Percentiles rank a stretch among this genome's conserved stretches.
Conservation (phyloP, 83 land plant genomes). For the Diphasiastrum complanatum region DNA sequence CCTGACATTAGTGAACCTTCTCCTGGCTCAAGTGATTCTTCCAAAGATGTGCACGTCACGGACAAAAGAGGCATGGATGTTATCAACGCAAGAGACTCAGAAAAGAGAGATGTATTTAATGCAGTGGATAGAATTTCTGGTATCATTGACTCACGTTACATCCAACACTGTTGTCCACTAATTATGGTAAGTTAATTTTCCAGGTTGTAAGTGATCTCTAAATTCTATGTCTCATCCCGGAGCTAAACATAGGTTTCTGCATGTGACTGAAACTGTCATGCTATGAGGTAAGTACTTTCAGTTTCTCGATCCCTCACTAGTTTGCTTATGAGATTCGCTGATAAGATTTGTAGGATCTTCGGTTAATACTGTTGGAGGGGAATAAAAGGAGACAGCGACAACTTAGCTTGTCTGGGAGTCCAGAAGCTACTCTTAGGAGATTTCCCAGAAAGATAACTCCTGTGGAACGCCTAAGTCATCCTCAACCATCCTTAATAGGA, state of each 20-base stretch:
- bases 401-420: slow-evolving; percentile 20
- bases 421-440: slow-evolving; percentile 7
- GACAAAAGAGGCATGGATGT: not conserved
- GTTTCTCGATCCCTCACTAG: not conserved
- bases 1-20: no score
- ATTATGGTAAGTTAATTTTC: slow-evolving; percentile 39
- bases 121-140: slow-evolving; percentile 34
- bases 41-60: not conserved
- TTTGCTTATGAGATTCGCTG: not conserved
- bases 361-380: slow-evolving; percentile 19
- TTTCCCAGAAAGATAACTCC: slow-evolving; percentile 20
- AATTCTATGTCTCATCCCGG: no score
- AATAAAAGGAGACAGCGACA: slow-evolving; percentile 20
- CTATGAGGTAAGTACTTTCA: no score
- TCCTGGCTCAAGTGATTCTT: no score
- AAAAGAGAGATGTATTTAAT: slow-evolving; percentile 5
- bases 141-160: slow-evolving; percentile 28
- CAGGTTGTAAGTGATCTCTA: no score
- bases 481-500: slow-evolving; percentile 12
- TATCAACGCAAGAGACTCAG: not conserved
- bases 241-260: no score
- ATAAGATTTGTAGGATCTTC: slow-evolving; percentile 6
- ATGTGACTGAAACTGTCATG: no score
- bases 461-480: slow-evolving; percentile 17
- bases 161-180: slow-evolving; percentile 41